Base-by-base conservation (phyloP, 331 rosid genomes). In the Cydonia oblonga region DNA sequence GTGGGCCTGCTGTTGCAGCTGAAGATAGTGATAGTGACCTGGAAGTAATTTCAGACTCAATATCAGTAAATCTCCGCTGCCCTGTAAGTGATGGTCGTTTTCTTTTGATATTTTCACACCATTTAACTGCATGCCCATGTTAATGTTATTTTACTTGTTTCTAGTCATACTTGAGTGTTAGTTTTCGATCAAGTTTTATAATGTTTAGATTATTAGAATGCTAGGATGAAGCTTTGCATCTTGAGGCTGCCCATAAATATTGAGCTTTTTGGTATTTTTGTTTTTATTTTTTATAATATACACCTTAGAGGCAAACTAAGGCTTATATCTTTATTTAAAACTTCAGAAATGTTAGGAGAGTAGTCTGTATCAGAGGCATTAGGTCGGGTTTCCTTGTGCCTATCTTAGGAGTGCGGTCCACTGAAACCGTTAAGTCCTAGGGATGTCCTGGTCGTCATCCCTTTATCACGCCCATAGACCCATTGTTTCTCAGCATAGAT, bases 1-100 rank as follows among this genome's bases (percentile, higher is more conserved):
- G 99, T 81, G 96, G 99, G 70, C 86, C 84, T 77, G 83, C 90
- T 24, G 72, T 81, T 32, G 90, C 87, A 75, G 82, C 87, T 75
- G 96, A 89, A 56, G 96, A 83, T 79, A 88, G 96, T 76, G 96
- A 90, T 80, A 95, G 97, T 83, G 99, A 95, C 82, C 64, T 95
- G 79, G 99, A 95, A 83, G 96, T 95, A 42, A 97, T 95, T 88
- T 88, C 99, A 6, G 97, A 95, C 72, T 84, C 84, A 57, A 81
- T 95, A 76, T 77, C 82, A 70, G 88, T 95, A 84, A 91, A 83
- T 77, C 92, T 95, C 30, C 96, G 96, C 24, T 95, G 99, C 75
- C 99, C 99, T 9, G 99, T 95, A 87, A 90, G 96, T 81, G 69
- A 72, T 44, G 60, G 10, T 44, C 2, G 4, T 42, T 61, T 72